phyloP scores from a whole-genome alignment of 495 filamentous ascomycete genomes.

The Penicillium odoratum region DNA sequence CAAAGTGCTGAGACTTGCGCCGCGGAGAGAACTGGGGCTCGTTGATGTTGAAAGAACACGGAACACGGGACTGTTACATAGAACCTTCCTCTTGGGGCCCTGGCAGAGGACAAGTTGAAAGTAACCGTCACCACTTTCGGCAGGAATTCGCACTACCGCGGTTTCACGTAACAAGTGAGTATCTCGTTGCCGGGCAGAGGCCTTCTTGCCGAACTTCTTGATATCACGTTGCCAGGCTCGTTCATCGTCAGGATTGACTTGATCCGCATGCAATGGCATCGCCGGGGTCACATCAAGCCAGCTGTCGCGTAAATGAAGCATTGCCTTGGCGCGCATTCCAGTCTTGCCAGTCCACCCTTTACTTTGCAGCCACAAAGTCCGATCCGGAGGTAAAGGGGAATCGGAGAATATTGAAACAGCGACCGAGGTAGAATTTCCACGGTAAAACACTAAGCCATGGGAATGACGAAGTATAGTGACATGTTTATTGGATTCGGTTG shows the following conservation, averaged over 20 bases:
- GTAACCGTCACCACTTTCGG: constrained; percentile 63
- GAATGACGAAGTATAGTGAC: constrained; percentile 68
- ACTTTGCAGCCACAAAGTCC: constrained; percentile 64
- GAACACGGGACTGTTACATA: constrained; percentile 65
- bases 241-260: constrained; percentile 52
- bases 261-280: constrained; percentile 40
- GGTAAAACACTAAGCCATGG: constrained; percentile 60
- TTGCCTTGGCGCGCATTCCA: constrained; percentile 63
- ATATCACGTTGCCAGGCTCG: constrained; percentile 69
- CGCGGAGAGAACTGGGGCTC: constrained; percentile 58
- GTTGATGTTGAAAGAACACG: constrained; percentile 61
- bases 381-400: constrained; percentile 53
- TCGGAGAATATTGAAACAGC: constrained; percentile 62
- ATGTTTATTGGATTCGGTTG: constrained; percentile 64
- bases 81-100: constrained; percentile 50
- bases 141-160: constrained; percentile 61
- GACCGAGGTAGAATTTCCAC: constrained; percentile 60
- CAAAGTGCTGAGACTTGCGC: constrained; percentile 62
- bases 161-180: constrained; percentile 59
- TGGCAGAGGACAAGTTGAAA: constrained; percentile 63
- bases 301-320: constrained; percentile 52
- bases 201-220: constrained; percentile 55
- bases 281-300: constrained; percentile 68
- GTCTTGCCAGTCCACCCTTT: constrained; percentile 68
- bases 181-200: constrained; percentile 36